These are phyloP conservation scores for Talaromyces piceae DNA, from an alignment of 2,329 filamentous ascomycete species.

Conservation along the genomic window DNA sequence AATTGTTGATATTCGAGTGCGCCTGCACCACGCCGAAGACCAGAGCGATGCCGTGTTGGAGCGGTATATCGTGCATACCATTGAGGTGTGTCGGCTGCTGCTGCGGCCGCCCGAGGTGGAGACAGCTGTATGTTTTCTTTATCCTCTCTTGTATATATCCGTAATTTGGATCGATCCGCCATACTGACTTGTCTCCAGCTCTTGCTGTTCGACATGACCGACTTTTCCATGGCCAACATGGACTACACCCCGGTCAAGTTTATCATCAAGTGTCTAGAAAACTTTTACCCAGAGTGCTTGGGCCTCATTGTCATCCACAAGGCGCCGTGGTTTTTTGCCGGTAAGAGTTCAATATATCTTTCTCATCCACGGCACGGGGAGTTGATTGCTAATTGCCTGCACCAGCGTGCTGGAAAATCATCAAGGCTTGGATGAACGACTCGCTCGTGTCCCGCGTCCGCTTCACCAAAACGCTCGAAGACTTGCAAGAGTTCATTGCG, in stretches of 20 bases:
- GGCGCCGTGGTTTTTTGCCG: slow-evolving; percentile 90
- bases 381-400: background rate
- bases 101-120: slow-evolving; percentile 65
- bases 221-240: slow-evolving; percentile 93
- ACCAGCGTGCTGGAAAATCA: slow-evolving; percentile 82
- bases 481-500: slow-evolving; percentile 68
- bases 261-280: slow-evolving; percentile 97
- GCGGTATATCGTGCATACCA: slow-evolving; percentile 81
- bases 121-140: slow-evolving; percentile 62
- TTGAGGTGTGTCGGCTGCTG: slow-evolving; percentile 83
- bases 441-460: slow-evolving; percentile 90
- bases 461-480: slow-evolving; percentile 71
- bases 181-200: slow-evolving; percentile 47
- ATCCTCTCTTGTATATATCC: slow-evolving; percentile 1
- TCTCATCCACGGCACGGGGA: no score
- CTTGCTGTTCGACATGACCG: slow-evolving; percentile 89
- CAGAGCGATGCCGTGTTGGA: slow-evolving; percentile 77
- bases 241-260: slow-evolving; percentile 96
- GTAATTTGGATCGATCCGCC: no score
- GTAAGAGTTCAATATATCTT: no score
- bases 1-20: slow-evolving; percentile 72
- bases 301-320: slow-evolving; percentile 91
- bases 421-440: slow-evolving; percentile 90
- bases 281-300: slow-evolving; percentile 89
- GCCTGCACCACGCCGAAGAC: slow-evolving; percentile 75